Conservation (phyloP, 163 green algal species). For the Picocystis sp. region DNA sequence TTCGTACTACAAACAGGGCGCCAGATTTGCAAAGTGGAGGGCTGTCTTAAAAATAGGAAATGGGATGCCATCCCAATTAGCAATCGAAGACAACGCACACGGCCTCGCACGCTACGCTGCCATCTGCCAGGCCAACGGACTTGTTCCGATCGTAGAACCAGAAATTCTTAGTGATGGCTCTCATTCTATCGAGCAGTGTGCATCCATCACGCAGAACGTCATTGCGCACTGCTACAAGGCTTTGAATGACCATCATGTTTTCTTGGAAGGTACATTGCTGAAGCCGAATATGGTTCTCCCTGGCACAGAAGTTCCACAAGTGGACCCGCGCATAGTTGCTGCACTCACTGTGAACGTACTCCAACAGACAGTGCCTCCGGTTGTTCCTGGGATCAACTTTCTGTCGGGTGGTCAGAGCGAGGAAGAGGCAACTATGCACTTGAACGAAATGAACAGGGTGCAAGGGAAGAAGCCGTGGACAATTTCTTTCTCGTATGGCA, state of each 20-base stretch:
- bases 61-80: neutral
- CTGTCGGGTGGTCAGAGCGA: constrained; percentile 28
- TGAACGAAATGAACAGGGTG: constrained; percentile 3
- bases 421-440: constrained; percentile 20
- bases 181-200: constrained; percentile 64
- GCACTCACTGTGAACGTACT: no score
- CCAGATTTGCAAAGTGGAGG: constrained; percentile 70
- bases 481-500: constrained; percentile 82
- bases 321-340: no score
- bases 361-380: no score
- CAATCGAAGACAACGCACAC: constrained; percentile 22
- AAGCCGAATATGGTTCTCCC: constrained; percentile 81
- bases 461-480: constrained; percentile 45
- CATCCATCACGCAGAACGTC: constrained; percentile 28
- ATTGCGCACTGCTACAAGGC: constrained; percentile 12
- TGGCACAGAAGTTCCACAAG: constrained; percentile 2
- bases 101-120: constrained; percentile 74
- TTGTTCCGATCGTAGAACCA: constrained; percentile 94
- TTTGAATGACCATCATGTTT: constrained; percentile 46
- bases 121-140: constrained; percentile 56
- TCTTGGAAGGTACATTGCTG: constrained; percentile 78
- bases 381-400: constrained; percentile 18
- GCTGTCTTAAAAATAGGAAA: neutral
- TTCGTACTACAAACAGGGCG: constrained; percentile 21
- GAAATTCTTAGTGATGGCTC: constrained; percentile 60